Evolutionary conservation across 108 stramenopile species (phyloP).

Genomic region (Cyclotella cryptica): DNA sequence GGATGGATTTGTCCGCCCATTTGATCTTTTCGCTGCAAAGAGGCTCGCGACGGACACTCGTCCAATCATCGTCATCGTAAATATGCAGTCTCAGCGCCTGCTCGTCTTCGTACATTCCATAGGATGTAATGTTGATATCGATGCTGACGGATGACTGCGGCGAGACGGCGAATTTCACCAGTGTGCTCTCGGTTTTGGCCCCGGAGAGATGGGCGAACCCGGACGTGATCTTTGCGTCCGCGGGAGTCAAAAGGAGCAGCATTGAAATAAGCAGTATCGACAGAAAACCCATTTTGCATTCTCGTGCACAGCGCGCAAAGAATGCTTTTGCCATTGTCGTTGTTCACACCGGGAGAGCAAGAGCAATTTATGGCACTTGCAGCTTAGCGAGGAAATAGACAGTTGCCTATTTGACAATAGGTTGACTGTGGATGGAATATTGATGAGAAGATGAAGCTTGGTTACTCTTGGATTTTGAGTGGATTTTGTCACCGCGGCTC

Average conservation of each 20-base stretch:
- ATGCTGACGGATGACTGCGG: conserved; percentile 40
- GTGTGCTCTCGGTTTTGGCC: conserved; percentile 65
- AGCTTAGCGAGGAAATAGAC: no score
- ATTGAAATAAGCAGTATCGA: conserved; percentile 5
- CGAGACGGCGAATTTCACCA: conserved; percentile 76
- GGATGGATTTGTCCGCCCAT: conserved; percentile 33
- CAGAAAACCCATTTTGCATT: background rate
- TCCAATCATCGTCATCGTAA: conserved; percentile 77
- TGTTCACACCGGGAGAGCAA: no score
- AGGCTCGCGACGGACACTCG: conserved; percentile 44
- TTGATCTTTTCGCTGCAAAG: conserved; percentile 70
- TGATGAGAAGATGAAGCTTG: no score
- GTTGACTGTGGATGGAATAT: no score
- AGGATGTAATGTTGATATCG: conserved; percentile 38
- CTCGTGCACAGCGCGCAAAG: no score
- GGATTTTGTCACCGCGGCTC: no score
- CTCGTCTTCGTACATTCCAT: conserved; percentile 69
- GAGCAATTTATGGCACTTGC: no score
- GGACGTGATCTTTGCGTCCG: conserved; percentile 55
- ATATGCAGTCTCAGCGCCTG: conserved; percentile 55
- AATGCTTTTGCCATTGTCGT: no score
- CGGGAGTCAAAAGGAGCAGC: background rate
- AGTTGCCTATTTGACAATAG: no score
- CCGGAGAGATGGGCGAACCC: conserved; percentile 71
- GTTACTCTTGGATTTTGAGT: no score